Percentiles rank a stretch among this genome's conserved stretches.
phyloP scores from a whole-genome alignment of 1,139 yeast species.

The Chernovozyma aurita region DNA sequence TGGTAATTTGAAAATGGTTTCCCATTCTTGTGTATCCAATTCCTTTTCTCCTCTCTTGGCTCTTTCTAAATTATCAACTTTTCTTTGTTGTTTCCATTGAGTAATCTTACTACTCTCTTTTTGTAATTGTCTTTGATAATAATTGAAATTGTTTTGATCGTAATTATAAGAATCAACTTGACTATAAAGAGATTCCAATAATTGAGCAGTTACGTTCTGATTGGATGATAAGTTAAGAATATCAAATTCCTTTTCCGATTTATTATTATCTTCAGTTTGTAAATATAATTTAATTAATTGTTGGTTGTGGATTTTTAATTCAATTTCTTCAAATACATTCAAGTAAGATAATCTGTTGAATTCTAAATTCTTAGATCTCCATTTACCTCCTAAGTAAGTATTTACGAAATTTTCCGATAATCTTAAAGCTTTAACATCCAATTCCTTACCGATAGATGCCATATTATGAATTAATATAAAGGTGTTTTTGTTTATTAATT shows the following conservation, averaged over 20 bases:
- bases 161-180: constrained; percentile 76
- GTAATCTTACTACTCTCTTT: constrained; percentile 68
- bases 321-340: constrained; percentile 70
- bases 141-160: constrained; percentile 79
- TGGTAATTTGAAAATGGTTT: constrained; percentile 61
- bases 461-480: constrained; percentile 73
- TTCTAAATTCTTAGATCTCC: constrained; percentile 64
- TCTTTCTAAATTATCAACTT: constrained; percentile 62
- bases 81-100: constrained; percentile 73
- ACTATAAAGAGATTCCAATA: constrained; percentile 66
- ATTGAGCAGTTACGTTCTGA: constrained; percentile 43
- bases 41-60: constrained; percentile 54
- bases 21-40: constrained; percentile 63
- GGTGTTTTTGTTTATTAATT: constrained; percentile 59
- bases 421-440: constrained; percentile 67
- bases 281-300: constrained; percentile 39
- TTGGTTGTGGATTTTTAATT: constrained; percentile 59
- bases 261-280: constrained; percentile 18
- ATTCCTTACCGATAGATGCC: constrained; percentile 58
- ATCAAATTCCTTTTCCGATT: constrained; percentile 29
- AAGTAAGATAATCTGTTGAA: constrained; percentile 60
- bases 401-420: constrained; percentile 60
- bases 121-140: constrained; percentile 73
- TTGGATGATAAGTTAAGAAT: constrained; percentile 41
- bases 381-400: constrained; percentile 54